Conservation (phyloP, 2,329 filamentous ascomycete species). For the Cytospora mali region DNA sequence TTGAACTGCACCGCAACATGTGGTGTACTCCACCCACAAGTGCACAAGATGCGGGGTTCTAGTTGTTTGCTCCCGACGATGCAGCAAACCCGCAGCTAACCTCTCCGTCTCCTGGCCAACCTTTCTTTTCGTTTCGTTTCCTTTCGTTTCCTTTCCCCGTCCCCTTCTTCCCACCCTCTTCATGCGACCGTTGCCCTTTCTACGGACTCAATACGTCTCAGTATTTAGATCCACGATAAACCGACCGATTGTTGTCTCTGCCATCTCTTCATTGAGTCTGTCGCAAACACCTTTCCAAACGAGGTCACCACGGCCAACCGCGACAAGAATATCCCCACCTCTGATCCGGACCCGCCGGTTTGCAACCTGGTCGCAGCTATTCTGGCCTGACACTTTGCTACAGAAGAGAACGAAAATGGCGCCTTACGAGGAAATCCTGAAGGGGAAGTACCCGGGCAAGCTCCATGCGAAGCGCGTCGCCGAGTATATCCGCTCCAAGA, state of each 20-base stretch:
- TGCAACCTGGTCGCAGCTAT: background rate
- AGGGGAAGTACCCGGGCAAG: conserved; percentile 80
- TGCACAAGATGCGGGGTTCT: background rate
- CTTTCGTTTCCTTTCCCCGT: no score
- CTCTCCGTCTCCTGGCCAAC: background rate
- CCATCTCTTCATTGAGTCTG: background rate
- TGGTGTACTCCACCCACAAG: background rate
- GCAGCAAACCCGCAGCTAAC: background rate
- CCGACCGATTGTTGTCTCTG: background rate
- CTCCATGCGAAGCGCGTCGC: conserved; percentile 83
- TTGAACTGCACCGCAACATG: no score
- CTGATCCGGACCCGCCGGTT: background rate
- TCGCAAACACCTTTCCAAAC: background rate
- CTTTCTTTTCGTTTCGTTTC: background rate
- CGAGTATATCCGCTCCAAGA: conserved; percentile 70
- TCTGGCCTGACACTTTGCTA: background rate
- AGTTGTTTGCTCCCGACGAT: background rate
- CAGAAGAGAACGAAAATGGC: conserved; percentile 35
- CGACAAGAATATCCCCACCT: background rate
- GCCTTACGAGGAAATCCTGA: conserved; percentile 54
- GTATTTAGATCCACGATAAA: background rate
- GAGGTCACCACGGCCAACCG: background rate
- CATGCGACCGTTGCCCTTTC: conserved; percentile 9
- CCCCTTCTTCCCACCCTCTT: background rate
- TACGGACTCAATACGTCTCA: background rate